phyloP scores from a whole-genome alignment of 2,329 filamentous ascomycete species.

The Clarireedia homoeocarpa region DNA sequence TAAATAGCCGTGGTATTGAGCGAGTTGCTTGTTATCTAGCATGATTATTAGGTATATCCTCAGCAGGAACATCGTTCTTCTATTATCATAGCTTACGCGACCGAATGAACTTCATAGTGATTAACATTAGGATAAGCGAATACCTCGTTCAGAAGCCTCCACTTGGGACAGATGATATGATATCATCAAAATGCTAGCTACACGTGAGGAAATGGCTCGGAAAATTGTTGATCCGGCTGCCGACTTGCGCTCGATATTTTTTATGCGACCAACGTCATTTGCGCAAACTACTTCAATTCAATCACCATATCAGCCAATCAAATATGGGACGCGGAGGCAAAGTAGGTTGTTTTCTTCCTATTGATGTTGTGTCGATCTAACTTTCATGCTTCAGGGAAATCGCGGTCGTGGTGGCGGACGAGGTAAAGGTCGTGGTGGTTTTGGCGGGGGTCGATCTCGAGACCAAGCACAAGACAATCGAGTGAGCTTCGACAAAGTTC shows the following conservation, averaged over 20 bases:
- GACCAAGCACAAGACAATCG: constrained; percentile 34
- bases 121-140: too few species aligned
- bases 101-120: too few species aligned
- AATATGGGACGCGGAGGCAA: constrained; percentile 27
- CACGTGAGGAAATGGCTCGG: background rate
- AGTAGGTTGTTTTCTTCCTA: constrained; percentile 16
- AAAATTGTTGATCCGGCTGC: background rate
- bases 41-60: too few species aligned
- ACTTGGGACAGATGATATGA: background rate
- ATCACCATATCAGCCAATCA: background rate
- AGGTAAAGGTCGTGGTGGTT: constrained; percentile 18
- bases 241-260: background rate
- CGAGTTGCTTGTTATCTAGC: too few species aligned
- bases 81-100: too few species aligned
- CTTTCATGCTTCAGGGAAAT: constrained; percentile 11
- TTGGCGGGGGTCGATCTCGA: constrained; percentile 19
- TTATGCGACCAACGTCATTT: background rate
- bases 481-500: constrained; percentile 47
- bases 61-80: too few species aligned
- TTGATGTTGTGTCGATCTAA: constrained; percentile 1
- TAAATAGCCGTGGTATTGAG: too few species aligned
- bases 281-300: background rate
- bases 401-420: constrained; percentile 16
- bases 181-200: background rate
- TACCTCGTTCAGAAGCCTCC: background rate